phyloP scores from a whole-genome alignment of 257 asterid genomes.

The Lycium ferocissimum region DNA sequence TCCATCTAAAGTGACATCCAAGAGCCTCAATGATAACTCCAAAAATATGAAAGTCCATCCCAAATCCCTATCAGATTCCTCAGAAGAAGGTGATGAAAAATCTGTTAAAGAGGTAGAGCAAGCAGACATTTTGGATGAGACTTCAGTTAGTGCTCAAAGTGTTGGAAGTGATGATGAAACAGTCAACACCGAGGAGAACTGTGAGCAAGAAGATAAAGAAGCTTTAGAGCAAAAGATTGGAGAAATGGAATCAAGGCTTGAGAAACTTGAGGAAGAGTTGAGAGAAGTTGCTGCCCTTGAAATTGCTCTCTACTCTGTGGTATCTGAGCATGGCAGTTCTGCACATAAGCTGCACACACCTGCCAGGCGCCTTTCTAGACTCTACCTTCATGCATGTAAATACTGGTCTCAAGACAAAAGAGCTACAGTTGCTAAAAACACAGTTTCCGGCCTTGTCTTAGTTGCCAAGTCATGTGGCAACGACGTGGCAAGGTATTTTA shows the following conservation, averaged over 20 bases:
- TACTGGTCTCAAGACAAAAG: conserved; percentile 78
- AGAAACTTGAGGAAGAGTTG: conserved; percentile 80
- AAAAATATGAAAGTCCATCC: conserved; percentile 72
- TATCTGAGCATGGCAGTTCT: conserved; percentile 93
- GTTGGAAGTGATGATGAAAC: conserved; percentile 64
- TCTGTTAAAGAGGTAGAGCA: conserved; percentile 53
- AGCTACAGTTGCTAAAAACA: conserved; percentile 86
- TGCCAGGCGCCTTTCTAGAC: conserved; percentile 89
- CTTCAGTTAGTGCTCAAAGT: conserved; percentile 50
- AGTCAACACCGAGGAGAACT: conserved; percentile 46
- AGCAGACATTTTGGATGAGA: conserved; percentile 53
- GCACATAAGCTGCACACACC: conserved; percentile 97
- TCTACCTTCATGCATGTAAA: conserved; percentile 83
- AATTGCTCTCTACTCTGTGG: conserved; percentile 87
- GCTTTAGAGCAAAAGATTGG: conserved; percentile 59
- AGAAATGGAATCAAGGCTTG: conserved; percentile 86
- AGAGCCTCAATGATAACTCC: conserved; percentile 49
- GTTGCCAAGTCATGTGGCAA: conserved; percentile 92
- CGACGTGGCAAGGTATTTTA: conserved; percentile 83
- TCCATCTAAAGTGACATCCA: conserved; percentile 43
- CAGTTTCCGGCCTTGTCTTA: conserved; percentile 80
- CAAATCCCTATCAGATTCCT: conserved; percentile 61
- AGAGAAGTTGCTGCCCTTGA: conserved; percentile 97
- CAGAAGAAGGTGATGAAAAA: conserved; percentile 56
- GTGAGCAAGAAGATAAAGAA: conserved; percentile 46